phyloP scores from a whole-genome alignment of 306 rosid genomes.

The Senna siamea region DNA sequence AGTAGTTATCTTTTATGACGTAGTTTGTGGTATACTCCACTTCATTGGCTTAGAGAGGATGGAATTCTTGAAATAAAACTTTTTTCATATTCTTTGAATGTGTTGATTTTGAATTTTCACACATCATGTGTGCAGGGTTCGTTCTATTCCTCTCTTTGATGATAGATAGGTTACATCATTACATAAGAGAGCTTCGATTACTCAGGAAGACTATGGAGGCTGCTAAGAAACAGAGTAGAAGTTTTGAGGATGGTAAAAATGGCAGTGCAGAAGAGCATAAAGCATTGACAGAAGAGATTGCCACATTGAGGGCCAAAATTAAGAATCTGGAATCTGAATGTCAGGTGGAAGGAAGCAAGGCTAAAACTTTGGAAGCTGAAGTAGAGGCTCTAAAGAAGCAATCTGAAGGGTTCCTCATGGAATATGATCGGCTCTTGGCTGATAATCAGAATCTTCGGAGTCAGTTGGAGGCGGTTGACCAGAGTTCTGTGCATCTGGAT shows the following conservation, averaged over 20 bases:
- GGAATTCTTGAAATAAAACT: neutral
- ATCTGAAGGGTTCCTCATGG: slow-evolving; percentile 83
- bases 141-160: slow-evolving; percentile 77
- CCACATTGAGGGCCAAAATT: slow-evolving; percentile 50
- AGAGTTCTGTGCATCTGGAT: slow-evolving; percentile 49
- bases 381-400: slow-evolving; percentile 87
- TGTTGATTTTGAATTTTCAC: slow-evolving; percentile 28
- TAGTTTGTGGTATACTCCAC: neutral
- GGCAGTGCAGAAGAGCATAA: slow-evolving; percentile 55
- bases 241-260: slow-evolving; percentile 66
- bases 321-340: slow-evolving; percentile 71
- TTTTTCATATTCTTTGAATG: slow-evolving; percentile 4
- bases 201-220: slow-evolving; percentile 93
- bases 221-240: slow-evolving; percentile 83
- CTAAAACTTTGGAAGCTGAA: slow-evolving; percentile 59
- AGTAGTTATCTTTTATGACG: neutral
- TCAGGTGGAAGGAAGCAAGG: slow-evolving; percentile 56
- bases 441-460: slow-evolving; percentile 82
- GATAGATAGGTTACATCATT: slow-evolving; percentile 88
- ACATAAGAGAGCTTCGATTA: slow-evolving; percentile 85
- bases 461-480: slow-evolving; percentile 72
- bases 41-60: slow-evolving; percentile 2
- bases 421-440: slow-evolving; percentile 79
- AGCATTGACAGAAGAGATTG: slow-evolving; percentile 64
- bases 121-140: slow-evolving; percentile 66